Base-by-base conservation (phyloP, 768 basidiomycete genomes). In the Pleurotus djamor region DNA sequence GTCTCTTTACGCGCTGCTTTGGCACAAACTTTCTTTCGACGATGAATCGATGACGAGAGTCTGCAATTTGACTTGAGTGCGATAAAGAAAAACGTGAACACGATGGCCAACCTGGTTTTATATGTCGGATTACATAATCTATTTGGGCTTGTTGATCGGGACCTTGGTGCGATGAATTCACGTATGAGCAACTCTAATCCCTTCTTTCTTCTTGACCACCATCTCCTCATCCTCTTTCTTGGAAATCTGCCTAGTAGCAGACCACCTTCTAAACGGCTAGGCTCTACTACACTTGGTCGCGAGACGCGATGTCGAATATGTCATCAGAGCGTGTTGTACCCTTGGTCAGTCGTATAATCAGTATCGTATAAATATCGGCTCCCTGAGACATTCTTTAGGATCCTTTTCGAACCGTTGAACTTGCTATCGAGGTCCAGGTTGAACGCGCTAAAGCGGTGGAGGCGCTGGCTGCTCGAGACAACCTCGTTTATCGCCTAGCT, bases 401-500 rank as follows among this genome's bases (percentile, higher is more conserved):
- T 60, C 79, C 81, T 5, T 73, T 80, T 48, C 74, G 75, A 49
- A 72, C 75, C 36, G 81, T 78, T 2, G 83, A 85, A 61, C 75
- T 83, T 67, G 79, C 83, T 9, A 70, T 87, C 32, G 81, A 84
- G 59, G 72, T 85, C 16, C 79, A 84, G 61, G 70, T 79, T 36
- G 85, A 87, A 62, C 77, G 75, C 43, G 58, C 79, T 51, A 79
- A 80, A 50, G 80, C 85, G 1, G 69, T 68, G 17, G 87, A 90
- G 65, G 86, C 85, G 1, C 68, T 86, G 55, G 74, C 71, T 32
- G 89, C 88, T 34, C 83, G 89, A 43, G 89, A 91, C 65, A 79
- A 77, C 34, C 82, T 79, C 13, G 80, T 88, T 1, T 71, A 80
- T 44, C 82, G 82, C 34, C 78, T 91, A 10, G 75, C 80, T 35